These are phyloP conservation scores for Hanseniaspora lachancei DNA, from an alignment of 805 yeast species.

Conservation along the genomic window DNA sequence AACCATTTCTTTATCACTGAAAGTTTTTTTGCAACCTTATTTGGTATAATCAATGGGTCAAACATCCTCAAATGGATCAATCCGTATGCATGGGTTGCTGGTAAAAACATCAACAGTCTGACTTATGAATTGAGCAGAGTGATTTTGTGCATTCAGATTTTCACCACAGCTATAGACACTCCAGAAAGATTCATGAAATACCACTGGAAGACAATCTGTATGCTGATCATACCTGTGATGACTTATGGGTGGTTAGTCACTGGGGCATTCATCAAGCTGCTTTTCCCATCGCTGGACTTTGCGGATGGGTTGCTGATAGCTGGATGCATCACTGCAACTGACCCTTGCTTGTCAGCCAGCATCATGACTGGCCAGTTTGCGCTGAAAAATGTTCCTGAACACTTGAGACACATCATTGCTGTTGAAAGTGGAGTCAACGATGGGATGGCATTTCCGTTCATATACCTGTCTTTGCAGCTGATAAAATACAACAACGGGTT, in stretches of 20 bases:
- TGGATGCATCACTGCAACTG: slow-evolving; percentile 89
- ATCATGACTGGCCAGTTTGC: slow-evolving; percentile 86
- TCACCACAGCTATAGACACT: slow-evolving; percentile 86
- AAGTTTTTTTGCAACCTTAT: slow-evolving; percentile 74
- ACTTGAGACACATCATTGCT: slow-evolving; percentile 55
- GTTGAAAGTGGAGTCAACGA: slow-evolving; percentile 87
- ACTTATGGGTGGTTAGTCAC: slow-evolving; percentile 77
- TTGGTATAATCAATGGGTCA: slow-evolving; percentile 81
- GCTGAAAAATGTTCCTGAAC: slow-evolving; percentile 63
- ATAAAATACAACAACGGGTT: slow-evolving; percentile 46
- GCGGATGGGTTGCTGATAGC: slow-evolving; percentile 59
- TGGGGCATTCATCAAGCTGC: slow-evolving; percentile 63
- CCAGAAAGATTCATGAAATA: slow-evolving; percentile 78
- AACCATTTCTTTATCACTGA: slow-evolving; percentile 80
- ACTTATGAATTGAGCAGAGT: slow-evolving; percentile 75
- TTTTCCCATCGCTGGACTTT: slow-evolving; percentile 62
- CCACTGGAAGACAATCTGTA: slow-evolving; percentile 66
- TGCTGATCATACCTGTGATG: slow-evolving; percentile 76
- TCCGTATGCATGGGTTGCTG: slow-evolving; percentile 58
- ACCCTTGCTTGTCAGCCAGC: slow-evolving; percentile 92
- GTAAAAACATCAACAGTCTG: slow-evolving; percentile 55
- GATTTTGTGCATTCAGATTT: slow-evolving; percentile 74
- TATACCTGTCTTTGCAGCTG: slow-evolving; percentile 53
- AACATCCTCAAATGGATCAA: slow-evolving; percentile 71
- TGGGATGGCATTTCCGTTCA: slow-evolving; percentile 92